Evolutionary conservation across 345 rosid species (phyloP), one percentile per base, ranked within the genome.

Genomic region (Litchi chinensis): DNA sequence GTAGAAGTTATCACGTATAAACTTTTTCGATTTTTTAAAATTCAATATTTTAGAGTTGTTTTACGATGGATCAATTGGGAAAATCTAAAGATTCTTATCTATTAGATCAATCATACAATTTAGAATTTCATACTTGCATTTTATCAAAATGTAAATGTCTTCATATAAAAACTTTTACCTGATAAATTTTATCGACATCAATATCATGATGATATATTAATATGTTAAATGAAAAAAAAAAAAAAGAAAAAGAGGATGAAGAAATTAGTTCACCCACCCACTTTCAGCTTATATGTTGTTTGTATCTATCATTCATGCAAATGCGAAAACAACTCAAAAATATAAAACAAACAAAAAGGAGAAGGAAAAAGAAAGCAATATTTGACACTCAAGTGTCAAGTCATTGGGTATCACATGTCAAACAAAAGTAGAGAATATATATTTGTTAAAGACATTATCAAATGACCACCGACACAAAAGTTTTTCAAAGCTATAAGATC

Each of bases 381-480:
- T 46, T 48, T 43, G 26, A 0, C 10, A 64, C 48, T 6, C 21
- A 32, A 32, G 2, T 32, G 32, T 6, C 21, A 32, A 32, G 2
- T 32, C 37, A 10, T 26, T 56, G 1, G 9, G 10, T 2, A 15
- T 28, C 19, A 52, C 18, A 13, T 48, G 11, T 11, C 39, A 24
- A 15, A 11, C 22, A 48, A 48, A 24, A 5, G 12, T 9, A 1
- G 5, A 46, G 8, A 9, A 28, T 37, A 32, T 32, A 32, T 32
- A 32, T 32, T 3, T 32, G 0, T 46, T 46, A 11, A 50, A 56
- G 32, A 4, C 52, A 11, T 16, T 18, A 46, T 46, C 16, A 48
- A 64, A 48, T 9, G 63, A 32, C 26, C 70, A 75, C 78, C 78
- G 71, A 75, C 77, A n/a, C 28, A 1, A 24, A 26, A 16, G 18